Evolutionary conservation across 768 basidiomycete genomes (phyloP), one percentile per base, ranked within the genome.

Genomic region (Termitomyces sp.): DNA sequence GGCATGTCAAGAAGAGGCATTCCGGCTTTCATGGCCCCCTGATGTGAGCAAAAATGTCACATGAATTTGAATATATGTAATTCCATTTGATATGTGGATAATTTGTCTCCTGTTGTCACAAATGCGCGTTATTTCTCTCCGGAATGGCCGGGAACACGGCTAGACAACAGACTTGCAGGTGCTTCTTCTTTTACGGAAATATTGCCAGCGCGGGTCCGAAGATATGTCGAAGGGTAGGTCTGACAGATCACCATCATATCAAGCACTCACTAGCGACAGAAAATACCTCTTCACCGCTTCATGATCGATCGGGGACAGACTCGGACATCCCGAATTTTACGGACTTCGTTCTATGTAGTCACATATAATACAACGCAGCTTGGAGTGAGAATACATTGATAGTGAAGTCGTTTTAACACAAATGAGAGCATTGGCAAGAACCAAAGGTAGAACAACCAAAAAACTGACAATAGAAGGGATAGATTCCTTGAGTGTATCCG

Each of bases 281-380:
- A n/a, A n/a, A n/a, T n/a, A n/a, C n/a, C n/a, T n/a, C n/a, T n/a
- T n/a, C n/a, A n/a, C n/a, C n/a, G n/a, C n/a, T n/a, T n/a, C n/a
- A 16, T 33, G 32, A 32, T 48, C 10, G 43, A 24, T 44, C 24
- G n/a, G 30, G 24, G 36, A 33, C 24, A 30, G 30, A 47, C 27
- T 30, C 53, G 20, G 20, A 30, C 12, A 44, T 53, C 34, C 56
- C 60, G 56, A 57, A 49, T 53, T 49, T 36, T 33, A 40, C 60
- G 56, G 52, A 54, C 22, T 13, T 45, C 12, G 16, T 50, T 24
- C 9, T 20, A 16, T 13, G 20, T 22, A 20, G n/a, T 36, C 22
- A 14, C 30, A 49, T 18, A 10, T 7, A 50, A 24, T 18, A 26
- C 34, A 50, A 4, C 30, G 5, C 12, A 52, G 26, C n/a, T 26